Evolutionary conservation across 345 rosid genomes (phyloP).

Genomic region (Jatropha curcas): DNA sequence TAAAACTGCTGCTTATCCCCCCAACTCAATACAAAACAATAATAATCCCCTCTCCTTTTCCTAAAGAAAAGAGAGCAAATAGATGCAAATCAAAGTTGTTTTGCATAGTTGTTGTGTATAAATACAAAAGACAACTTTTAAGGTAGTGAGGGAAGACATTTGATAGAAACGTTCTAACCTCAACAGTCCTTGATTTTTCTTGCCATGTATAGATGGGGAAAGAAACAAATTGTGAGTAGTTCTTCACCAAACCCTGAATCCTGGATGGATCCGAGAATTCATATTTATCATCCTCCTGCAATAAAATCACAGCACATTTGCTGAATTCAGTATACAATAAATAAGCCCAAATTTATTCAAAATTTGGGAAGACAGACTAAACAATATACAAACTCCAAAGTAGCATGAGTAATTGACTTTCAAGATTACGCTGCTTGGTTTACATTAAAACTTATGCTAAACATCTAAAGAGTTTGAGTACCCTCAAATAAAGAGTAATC

Average conservation of each 20-base stretch:
- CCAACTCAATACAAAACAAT: neutral
- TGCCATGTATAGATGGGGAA: slow-evolving; percentile 97
- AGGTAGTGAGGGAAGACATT: neutral
- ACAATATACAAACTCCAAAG: neutral
- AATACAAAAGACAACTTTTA: neutral
- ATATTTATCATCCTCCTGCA: slow-evolving; percentile 88
- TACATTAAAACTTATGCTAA: neutral
- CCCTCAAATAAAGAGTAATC: slow-evolving; percentile 86
- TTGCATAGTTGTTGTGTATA: too few relatives aligned
- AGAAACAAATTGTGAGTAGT: slow-evolving; percentile 95
- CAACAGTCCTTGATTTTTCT: slow-evolving; percentile 87
- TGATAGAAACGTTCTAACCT: slow-evolving; percentile 48
- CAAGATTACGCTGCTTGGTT: neutral
- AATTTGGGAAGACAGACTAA: neutral
- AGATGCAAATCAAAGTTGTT: neutral
- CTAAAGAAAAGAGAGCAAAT: neutral
- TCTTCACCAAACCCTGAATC: slow-evolving; percentile 85
- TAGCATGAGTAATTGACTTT: neutral
- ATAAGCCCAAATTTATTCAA: neutral
- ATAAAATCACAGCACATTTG: neutral
- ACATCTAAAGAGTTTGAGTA: slow-evolving; percentile 24
- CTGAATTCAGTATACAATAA: neutral
- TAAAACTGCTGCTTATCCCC: neutral
- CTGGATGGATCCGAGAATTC: slow-evolving; percentile 79
- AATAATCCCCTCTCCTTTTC: neutral